Conservation (phyloP, 805 yeast genomes). For the Suhomyces xylopsoci region DNA sequence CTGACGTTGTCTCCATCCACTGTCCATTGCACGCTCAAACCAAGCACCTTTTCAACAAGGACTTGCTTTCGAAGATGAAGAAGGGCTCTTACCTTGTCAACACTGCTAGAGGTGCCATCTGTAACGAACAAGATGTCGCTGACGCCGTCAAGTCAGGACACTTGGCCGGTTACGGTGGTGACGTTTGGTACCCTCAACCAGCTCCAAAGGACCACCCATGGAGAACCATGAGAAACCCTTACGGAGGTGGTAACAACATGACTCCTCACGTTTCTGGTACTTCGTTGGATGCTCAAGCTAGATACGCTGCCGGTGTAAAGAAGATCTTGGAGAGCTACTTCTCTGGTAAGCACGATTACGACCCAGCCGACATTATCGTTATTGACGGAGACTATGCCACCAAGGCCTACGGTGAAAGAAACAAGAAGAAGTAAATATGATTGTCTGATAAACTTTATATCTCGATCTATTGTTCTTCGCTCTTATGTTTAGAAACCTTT, state of each 20-base stretch:
- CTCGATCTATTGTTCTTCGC: not conserved
- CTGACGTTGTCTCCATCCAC: conserved; percentile 75
- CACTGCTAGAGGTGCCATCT: conserved; percentile 58
- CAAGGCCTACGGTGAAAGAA: conserved; percentile 60
- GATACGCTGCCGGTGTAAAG: conserved; percentile 71
- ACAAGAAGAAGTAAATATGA: conserved; percentile 5
- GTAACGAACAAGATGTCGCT: conserved; percentile 70
- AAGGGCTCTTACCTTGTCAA: conserved; percentile 15
- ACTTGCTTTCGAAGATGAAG: conserved; percentile 49
- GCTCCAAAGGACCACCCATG: conserved; percentile 77
- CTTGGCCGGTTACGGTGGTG: conserved; percentile 79
- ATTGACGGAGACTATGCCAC: conserved; percentile 72
- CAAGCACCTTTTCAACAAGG: conserved; percentile 63
- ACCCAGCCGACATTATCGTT: conserved; percentile 73
- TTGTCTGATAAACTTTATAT: not conserved
- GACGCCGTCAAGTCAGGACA: conserved; percentile 69
- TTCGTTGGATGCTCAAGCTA: conserved; percentile 72
- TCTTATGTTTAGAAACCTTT: not conserved
- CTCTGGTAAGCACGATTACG: conserved; percentile 59
- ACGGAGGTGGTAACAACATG: conserved; percentile 80
- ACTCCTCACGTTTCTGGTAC: conserved; percentile 82
- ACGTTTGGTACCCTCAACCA: conserved; percentile 85
- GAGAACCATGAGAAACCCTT: conserved; percentile 64
- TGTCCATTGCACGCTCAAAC: conserved; percentile 74
- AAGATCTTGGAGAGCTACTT: conserved; percentile 62